Conservation (phyloP, 139 green algal species). For the Zygnema circumcarinatum region DNA sequence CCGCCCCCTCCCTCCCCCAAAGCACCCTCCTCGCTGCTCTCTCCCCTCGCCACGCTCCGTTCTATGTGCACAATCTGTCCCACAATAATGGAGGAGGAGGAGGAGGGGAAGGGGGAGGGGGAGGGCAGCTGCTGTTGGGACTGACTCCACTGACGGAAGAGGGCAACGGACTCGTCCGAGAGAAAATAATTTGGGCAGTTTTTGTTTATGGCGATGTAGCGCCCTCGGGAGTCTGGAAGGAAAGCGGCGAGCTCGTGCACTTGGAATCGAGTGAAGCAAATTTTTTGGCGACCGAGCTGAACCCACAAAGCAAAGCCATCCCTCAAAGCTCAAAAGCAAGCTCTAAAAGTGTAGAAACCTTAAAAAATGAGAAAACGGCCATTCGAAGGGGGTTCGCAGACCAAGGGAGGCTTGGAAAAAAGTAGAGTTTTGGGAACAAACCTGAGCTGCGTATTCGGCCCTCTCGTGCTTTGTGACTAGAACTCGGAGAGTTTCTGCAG, state of each 20-base stretch:
- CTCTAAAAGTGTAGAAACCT: conserved; percentile 1
- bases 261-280: conserved; percentile 27
- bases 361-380: no score
- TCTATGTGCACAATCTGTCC: conserved; percentile 51
- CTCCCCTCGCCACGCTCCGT: not conserved
- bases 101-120: no score
- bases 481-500: not conserved
- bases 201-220: conserved; percentile 12
- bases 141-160: conserved; percentile 21
- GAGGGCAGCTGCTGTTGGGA: no score
- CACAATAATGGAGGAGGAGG: not conserved
- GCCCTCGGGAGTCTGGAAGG: not conserved
- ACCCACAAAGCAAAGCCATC: not conserved
- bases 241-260: conserved; percentile 38
- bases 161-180: conserved; percentile 22
- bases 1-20: not conserved
- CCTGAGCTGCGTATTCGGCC: not conserved
- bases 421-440: no score
- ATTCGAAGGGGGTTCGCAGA: no score
- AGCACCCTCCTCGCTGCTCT: not conserved
- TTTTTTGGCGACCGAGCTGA: conserved; percentile 33
- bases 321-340: not conserved
- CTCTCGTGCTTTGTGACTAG: conserved; percentile 29
- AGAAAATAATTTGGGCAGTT: conserved; percentile 6
- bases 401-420: no score